A percentile compares a stretch with the other conserved stretches of the same genome.
Evolutionary conservation across 2,329 filamentous ascomycete species (phyloP).

Genomic region (Aspergillus hortae): DNA sequence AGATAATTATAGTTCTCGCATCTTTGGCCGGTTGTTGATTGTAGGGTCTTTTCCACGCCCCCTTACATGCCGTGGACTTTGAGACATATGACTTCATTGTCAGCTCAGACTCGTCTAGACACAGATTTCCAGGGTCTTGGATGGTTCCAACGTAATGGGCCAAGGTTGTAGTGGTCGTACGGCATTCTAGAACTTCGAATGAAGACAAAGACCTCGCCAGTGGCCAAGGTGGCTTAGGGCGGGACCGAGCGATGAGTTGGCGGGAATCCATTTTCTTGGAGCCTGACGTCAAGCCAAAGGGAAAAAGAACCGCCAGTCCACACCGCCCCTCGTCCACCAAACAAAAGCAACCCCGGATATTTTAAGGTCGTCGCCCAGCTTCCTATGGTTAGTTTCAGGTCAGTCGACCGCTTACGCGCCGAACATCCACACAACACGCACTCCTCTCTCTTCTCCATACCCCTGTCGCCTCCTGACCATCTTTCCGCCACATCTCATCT

Average conservation of each 20-base stretch:
- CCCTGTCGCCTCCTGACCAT: too few species aligned
- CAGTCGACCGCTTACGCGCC: not conserved
- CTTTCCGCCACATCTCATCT: too few species aligned
- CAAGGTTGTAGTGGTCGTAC: too few species aligned
- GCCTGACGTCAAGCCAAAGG: not conserved
- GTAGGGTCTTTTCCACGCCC: not conserved
- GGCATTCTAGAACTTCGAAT: too few species aligned
- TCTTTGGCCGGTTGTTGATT: not conserved
- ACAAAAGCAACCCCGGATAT: not conserved
- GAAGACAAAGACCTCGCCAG: not conserved
- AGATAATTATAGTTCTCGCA: not conserved
- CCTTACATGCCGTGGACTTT: not conserved
- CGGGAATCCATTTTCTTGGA: not conserved
- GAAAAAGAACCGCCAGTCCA: not conserved
- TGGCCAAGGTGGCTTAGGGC: not conserved
- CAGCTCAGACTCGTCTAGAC: too few species aligned
- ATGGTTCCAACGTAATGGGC: too few species aligned
- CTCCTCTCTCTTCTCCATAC: not conserved
- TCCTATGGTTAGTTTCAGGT: not conserved
- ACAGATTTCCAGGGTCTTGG: too few species aligned
- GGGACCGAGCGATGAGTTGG: not conserved
- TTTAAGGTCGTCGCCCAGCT: not conserved
- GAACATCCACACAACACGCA: not conserved
- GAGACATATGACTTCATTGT: not conserved
- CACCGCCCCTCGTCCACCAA: conserved; percentile 1